Evolutionary conservation across 495 filamentous ascomycete genomes (phyloP).

Genomic region (Daldinia decipiens): DNA sequence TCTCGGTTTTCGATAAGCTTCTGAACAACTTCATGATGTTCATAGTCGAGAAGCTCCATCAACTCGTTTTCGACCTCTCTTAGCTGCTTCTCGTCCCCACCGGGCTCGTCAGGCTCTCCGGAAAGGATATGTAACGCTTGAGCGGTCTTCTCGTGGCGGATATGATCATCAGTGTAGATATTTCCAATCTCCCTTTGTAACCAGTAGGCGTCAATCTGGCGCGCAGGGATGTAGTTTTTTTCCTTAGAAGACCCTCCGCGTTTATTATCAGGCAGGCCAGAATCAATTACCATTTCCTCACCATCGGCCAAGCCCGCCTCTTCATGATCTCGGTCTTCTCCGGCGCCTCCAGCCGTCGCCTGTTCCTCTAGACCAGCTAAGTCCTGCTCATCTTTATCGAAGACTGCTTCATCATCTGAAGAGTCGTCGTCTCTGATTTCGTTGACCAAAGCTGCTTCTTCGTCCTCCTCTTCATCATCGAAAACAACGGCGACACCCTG

Average conservation of each 20-base stretch:
- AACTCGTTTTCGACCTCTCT: conserved; percentile 97
- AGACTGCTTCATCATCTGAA: conserved; percentile 76
- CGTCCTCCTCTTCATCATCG: conserved; percentile 90
- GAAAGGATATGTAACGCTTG: conserved; percentile 83
- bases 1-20: conserved; percentile 91
- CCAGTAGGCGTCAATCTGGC: conserved; percentile 98
- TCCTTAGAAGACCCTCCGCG: conserved; percentile 56
- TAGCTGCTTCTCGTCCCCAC: conserved; percentile 78
- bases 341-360: conserved; percentile 63
- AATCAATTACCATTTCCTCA: conserved; percentile 86
- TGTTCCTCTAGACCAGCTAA: conserved; percentile 64
- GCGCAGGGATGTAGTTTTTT: conserved; percentile 74
- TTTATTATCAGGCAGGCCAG: conserved; percentile 56
- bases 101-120: conserved; percentile 74
- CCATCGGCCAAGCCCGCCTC: conserved; percentile 61
- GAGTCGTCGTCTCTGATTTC: conserved; percentile 89
- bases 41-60: conserved; percentile 98
- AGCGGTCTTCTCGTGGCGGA: conserved; percentile 86
- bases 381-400: conserved; percentile 72
- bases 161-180: conserved; percentile 89
- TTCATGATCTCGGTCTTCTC: conserved; percentile 63
- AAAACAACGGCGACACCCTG: conserved; percentile 98
- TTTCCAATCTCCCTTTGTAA: conserved; percentile 89
- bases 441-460: conserved; percentile 77
- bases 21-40: conserved; percentile 91